Base-by-base conservation (phyloP, 78 protist genomes). In the Dictyostelium firmibasis region DNA sequence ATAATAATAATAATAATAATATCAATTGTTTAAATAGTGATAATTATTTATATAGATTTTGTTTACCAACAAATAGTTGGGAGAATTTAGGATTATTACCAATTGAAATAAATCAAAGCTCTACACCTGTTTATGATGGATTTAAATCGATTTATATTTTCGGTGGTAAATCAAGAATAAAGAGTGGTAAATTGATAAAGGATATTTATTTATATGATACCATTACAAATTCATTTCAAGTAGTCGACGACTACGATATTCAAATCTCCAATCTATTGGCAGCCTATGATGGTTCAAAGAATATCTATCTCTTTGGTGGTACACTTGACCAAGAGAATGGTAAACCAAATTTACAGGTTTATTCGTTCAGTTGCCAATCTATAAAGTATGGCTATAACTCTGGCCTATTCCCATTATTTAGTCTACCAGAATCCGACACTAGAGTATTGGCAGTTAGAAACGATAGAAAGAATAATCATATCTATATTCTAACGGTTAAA, bases 41-140 rank as follows among this genome's bases (percentile, higher is more conserved):
- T 20, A 77, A 43, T 16, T 77, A 77, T 77, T 43, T 77, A 77
- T 77, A 77, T 77, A 77, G 60, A 77, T 77, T 41, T 41, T 41
- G 64, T 41, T 77, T 77, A 31, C 18, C 83, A 43, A 35, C 50
- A 38, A 77, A 77, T 33, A 77, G 60, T 77, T 77, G 83, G 83
- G 83, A 77, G 20, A 77, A 77, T 41, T 18, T 77, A 27, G 27
- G 57, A 41, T 41, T 23, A 43, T 41, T 77, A n/a, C 83, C 83
- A 20, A 33, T 11, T 8, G 60, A 43, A 23, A 16, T 77, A 3
- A 33, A 38, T 23, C 25, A 35, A 25, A n/a, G 29, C 0, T 77
- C 83, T 41, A 77, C 83, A 77, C 83, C 83, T 20, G 83, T 77
- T 20, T 77, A 77, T 41, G 83, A 77, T 77, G 83, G 83, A 5